phyloP scores from a whole-genome alignment of 495 filamentous ascomycete species.

The Friedmanniomyces simplex region DNA sequence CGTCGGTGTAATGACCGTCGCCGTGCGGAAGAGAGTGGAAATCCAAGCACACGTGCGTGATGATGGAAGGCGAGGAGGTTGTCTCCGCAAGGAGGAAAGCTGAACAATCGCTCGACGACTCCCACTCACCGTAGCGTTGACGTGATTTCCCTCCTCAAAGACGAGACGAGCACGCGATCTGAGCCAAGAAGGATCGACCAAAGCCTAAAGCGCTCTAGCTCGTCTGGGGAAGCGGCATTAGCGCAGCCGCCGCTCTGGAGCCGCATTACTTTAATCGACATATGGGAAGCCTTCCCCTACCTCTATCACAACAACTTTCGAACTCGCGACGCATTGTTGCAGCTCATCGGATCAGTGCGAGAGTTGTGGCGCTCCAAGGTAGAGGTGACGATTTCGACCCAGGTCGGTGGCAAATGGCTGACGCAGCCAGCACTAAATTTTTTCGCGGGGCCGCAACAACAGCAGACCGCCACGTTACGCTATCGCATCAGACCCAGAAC shows the following conservation, averaged over 20 bases:
- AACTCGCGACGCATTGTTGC: constrained; percentile 1
- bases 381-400: not conserved
- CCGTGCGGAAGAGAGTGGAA: no score
- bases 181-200: no score
- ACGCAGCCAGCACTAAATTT: not conserved
- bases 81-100: no score
- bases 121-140: no score
- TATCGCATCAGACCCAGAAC: not conserved
- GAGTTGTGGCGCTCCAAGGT: constrained; percentile 14
- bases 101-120: no score
- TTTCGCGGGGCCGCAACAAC: not conserved
- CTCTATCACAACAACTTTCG: constrained; percentile 10
- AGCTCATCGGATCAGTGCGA: not conserved
- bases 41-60: no score
- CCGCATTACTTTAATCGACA: not conserved
- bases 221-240: not conserved
- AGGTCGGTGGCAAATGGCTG: not conserved
- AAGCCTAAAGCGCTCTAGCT: no score
- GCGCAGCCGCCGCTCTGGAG: not conserved
- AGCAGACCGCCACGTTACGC: not conserved
- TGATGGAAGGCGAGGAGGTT: no score
- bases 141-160: no score
- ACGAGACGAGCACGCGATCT: not conserved
- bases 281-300: not conserved
- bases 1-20: no score